Evolutionary conservation across 345 rosid genomes (phyloP), one percentile per base, ranked within the genome.

Genomic region (Theobroma cacao): DNA sequence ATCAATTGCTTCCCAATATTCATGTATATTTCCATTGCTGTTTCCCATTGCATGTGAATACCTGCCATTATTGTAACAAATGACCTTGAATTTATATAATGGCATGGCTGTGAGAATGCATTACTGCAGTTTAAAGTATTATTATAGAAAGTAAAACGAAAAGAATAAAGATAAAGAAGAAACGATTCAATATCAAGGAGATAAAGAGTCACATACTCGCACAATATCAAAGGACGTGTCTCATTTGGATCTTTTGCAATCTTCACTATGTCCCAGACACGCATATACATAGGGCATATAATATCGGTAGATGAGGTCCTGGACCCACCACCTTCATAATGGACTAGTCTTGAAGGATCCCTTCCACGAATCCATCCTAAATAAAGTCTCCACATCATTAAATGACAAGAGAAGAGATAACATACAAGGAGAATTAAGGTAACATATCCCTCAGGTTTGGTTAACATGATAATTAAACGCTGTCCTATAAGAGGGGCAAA

Each of bases 231-330:
- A 36, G 99, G 99, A 13, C 99, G 97, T 69, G 87, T 72, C 86
- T 96, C 98, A 56, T 78, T 85, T 34, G 91, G 90, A 84, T 96
- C 97, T n/a, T 92, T 87, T 68, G 98, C 98, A 81, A 96, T 94
- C 86, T 90, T 89, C 86, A 94, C 90, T 9, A 96, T 94, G 88
- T 96, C 95, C 98, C 97, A 92, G 43, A 96, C 86, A 40, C 98
- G 97, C 99, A 96, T 94, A 80, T 96, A 96, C 99, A 96, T 96
- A 15, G 99, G 99, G 81, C 99, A 96, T 33, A 96, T 86, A 33
- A 96, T 86, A 83, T 96, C 99, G 62, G 99, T 96, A 70, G 98
- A 96, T 34, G 83, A 28, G 69, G 98, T 96, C 82, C 95, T 89
- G 71, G 99, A 92, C 61, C 98, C 98, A 77, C 99, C 99, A 69